A percentile compares a stretch with the other conserved stretches of the same genome.
Evolutionary conservation across 495 filamentous ascomycete genomes (phyloP).

Genomic region (Astrothelium subdiscretum): DNA sequence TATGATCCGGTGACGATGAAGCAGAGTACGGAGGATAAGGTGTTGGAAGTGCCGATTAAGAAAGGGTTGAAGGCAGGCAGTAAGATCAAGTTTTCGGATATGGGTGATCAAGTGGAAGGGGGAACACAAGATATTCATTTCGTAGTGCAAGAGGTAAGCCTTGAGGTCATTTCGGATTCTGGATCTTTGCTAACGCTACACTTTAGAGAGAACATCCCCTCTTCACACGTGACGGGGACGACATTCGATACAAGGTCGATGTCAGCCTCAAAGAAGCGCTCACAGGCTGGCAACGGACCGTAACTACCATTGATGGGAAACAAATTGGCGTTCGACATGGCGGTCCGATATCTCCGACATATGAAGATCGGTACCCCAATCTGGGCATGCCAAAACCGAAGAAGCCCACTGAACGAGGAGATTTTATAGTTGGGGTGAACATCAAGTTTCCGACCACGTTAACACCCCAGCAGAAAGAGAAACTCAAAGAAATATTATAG

Average conservation of each 20-base stretch:
- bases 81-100: slow-evolving; percentile 93
- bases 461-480: slow-evolving; percentile 60
- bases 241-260: slow-evolving; percentile 64
- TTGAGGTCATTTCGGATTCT: no score
- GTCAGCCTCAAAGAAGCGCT: slow-evolving; percentile 92
- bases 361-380: slow-evolving; percentile 65
- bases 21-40: slow-evolving; percentile 73
- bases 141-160: slow-evolving; percentile 87
- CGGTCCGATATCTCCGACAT: slow-evolving; percentile 76
- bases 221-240: slow-evolving; percentile 76
- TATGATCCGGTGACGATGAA: slow-evolving; percentile 72
- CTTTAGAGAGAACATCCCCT: slow-evolving; percentile 68
- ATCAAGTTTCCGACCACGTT: slow-evolving; percentile 78
- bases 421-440: slow-evolving; percentile 81
- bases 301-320: slow-evolving; percentile 90
- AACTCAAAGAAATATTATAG: slow-evolving; percentile 62
- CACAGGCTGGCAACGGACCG: slow-evolving; percentile 81
- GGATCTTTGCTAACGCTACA: slow-evolving; percentile 2
- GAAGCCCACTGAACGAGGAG: slow-evolving; percentile 69
- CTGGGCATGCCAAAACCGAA: slow-evolving; percentile 89
- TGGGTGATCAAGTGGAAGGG: slow-evolving; percentile 93
- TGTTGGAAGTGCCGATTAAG: slow-evolving; percentile 88
- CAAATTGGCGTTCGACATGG: slow-evolving; percentile 60
- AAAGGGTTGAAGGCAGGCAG: slow-evolving; percentile 88
- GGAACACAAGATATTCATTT: slow-evolving; percentile 96